Conservation (phyloP, 2,329 filamentous ascomycete genomes). For the Sporothrix curviconia region DNA sequence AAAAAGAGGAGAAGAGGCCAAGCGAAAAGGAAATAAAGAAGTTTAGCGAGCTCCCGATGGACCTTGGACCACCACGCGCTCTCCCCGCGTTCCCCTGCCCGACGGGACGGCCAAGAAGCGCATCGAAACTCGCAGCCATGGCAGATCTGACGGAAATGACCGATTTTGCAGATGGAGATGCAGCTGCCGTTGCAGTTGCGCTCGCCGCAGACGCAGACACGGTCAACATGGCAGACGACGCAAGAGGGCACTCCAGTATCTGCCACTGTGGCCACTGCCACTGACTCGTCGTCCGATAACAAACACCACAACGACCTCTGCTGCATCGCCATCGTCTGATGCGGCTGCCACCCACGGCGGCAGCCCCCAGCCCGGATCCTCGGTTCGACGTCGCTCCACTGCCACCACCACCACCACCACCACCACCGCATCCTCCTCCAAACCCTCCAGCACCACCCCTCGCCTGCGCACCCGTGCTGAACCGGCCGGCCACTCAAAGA, state of each 20-base stretch:
- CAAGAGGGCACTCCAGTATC: too few relatives aligned
- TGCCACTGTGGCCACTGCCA: too few relatives aligned
- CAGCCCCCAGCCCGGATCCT: background rate
- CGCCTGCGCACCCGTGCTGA: background rate
- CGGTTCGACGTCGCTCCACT: background rate
- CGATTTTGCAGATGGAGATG: background rate
- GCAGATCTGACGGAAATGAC: background rate
- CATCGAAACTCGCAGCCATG: background rate
- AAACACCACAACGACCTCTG: background rate
- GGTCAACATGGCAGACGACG: background rate
- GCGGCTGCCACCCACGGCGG: background rate
- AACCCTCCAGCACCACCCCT: too few relatives aligned
- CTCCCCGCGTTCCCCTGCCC: background rate
- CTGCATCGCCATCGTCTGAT: background rate
- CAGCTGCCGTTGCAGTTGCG: too few relatives aligned
- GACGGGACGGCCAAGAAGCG: background rate
- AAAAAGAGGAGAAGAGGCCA: background rate
- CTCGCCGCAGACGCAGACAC: background rate
- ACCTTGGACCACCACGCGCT: background rate
- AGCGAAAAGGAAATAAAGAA: background rate
- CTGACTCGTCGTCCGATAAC: background rate
- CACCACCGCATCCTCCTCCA: background rate
- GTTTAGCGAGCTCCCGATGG: too few relatives aligned
- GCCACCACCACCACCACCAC: background rate
- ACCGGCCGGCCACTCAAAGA: conserved; percentile 3